Conservation (phyloP, 768 basidiomycete species). For the Sutorius australiensis region DNA sequence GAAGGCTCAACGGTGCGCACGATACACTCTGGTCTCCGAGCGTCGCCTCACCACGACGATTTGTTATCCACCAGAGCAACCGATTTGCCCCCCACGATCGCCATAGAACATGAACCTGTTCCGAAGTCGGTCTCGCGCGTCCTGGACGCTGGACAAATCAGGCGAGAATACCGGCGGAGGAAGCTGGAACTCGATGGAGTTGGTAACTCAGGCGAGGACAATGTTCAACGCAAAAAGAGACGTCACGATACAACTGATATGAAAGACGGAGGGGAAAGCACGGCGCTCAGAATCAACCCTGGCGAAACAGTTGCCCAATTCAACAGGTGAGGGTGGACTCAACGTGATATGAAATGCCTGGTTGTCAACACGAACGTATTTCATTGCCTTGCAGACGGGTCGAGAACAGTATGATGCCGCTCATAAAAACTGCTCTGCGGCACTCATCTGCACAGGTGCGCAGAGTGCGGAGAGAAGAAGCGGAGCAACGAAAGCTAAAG, state of each 20-base stretch:
- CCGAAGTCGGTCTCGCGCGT: slow-evolving; percentile 68
- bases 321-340: slow-evolving; percentile 50
- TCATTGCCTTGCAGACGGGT: slow-evolving; percentile 52
- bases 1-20: slow-evolving; percentile 41
- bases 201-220: slow-evolving; percentile 26
- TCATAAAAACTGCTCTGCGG: slow-evolving; percentile 59
- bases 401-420: slow-evolving; percentile 64
- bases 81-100: slow-evolving; percentile 47
- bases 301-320: slow-evolving; percentile 76
- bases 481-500: slow-evolving; percentile 15
- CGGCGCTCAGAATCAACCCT: slow-evolving; percentile 49
- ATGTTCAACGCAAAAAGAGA: slow-evolving; percentile 26
- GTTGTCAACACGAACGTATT: slow-evolving; percentile 5
- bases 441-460: slow-evolving; percentile 51
- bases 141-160: slow-evolving; percentile 57
- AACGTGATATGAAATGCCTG: slow-evolving; percentile 9
- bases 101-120: slow-evolving; percentile 52
- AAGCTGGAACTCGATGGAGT: slow-evolving; percentile 36
- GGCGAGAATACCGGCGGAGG: slow-evolving; percentile 51
- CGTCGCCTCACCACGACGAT: neutral
- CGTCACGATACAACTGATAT: slow-evolving; percentile 22
- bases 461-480: slow-evolving; percentile 36
- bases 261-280: slow-evolving; percentile 10
- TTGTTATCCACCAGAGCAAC: slow-evolving; percentile 37
- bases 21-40: neutral